Evolutionary conservation across 768 basidiomycete genomes (phyloP).

Genomic region (Naganishia vaughanmartiniae): DNA sequence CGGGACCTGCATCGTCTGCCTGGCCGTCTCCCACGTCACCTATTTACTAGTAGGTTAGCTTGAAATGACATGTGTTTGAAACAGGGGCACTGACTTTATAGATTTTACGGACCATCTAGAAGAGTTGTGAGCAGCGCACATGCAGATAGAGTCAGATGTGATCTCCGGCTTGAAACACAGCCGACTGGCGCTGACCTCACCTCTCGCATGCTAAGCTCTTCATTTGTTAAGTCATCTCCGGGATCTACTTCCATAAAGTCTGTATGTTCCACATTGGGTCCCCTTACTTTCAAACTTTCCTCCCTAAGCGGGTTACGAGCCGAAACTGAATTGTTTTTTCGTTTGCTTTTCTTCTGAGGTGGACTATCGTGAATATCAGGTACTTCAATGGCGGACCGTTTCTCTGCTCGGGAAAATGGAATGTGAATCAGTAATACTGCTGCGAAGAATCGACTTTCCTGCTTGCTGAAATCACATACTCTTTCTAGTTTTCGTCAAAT

Average conservation of each 20-base stretch:
- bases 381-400: neutral
- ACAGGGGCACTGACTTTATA: neutral
- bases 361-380: neutral
- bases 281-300: neutral
- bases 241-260: neutral
- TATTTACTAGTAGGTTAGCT: neutral
- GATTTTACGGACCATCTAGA: neutral
- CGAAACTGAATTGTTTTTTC: neutral
- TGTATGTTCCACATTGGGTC: neutral
- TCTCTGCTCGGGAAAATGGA: neutral
- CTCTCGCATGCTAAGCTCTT: conserved; percentile 5
- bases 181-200: neutral
- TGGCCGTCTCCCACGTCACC: conserved; percentile 1
- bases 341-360: neutral
- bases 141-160: neutral
- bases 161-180: neutral
- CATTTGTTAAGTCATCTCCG: neutral
- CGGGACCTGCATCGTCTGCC: neutral
- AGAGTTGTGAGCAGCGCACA: neutral
- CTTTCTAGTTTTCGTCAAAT: neutral
- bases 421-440: neutral
- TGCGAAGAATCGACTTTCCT: neutral
- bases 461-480: neutral
- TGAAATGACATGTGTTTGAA: neutral
- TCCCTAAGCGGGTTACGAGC: neutral